Evolutionary conservation across 257 asterid species (phyloP).

Genomic region (Nicotiana sylvestris): DNA sequence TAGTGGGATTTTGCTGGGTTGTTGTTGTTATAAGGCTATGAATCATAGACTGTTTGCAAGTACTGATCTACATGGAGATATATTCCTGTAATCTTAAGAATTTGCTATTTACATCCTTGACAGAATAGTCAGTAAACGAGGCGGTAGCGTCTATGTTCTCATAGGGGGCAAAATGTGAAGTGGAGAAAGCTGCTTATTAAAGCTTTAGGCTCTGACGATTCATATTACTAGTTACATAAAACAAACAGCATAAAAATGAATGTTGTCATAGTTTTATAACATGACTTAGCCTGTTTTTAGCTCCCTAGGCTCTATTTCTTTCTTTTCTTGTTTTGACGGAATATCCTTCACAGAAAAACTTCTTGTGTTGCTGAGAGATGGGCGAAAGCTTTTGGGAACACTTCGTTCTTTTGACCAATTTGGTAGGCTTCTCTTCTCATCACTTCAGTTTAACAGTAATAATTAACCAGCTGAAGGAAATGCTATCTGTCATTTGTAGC

Average conservation of each 20-base stretch:
- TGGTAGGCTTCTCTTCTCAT: slow-evolving; percentile 24
- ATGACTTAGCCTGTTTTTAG: not conserved
- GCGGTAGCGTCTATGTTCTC: not conserved
- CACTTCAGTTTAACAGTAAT: not conserved
- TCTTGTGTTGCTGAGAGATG: slow-evolving; percentile 47
- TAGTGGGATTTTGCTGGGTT: too few relatives aligned
- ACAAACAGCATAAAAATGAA: not conserved
- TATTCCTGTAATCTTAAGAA: not conserved
- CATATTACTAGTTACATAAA: not conserved
- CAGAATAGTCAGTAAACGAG: not conserved
- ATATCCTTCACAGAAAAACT: slow-evolving; percentile 31
- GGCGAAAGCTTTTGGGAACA: slow-evolving; percentile 45
- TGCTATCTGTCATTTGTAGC: slow-evolving; percentile 38
- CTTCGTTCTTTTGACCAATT: slow-evolving; percentile 50
- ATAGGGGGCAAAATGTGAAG: not conserved
- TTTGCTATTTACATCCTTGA: not conserved
- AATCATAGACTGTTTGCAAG: not conserved
- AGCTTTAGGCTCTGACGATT: not conserved
- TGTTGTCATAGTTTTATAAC: not conserved
- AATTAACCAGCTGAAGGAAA: slow-evolving; percentile 4
- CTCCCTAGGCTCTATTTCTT: not conserved
- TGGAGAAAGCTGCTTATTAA: not conserved
- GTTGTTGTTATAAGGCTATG: too few relatives aligned
- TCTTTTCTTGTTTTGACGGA: not conserved
- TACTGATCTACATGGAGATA: not conserved